These are phyloP conservation scores for Bullera alba DNA, from an alignment of 768 basidiomycete species.

Conservation along the genomic window DNA sequence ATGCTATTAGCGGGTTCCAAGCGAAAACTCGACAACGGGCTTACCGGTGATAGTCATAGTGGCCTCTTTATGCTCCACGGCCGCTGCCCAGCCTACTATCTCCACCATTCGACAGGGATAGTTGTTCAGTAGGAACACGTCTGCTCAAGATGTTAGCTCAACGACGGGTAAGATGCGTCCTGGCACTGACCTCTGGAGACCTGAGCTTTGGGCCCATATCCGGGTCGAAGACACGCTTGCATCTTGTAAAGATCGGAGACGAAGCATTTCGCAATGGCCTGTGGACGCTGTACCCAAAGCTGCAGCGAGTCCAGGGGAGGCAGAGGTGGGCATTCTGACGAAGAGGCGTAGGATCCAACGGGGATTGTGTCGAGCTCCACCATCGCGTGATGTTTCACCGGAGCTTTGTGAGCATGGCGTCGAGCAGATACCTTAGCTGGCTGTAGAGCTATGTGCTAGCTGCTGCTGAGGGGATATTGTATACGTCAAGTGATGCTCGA, in stretches of 20 bases:
- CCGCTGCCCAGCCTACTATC: constrained; percentile 36
- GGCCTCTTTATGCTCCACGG: constrained; percentile 31
- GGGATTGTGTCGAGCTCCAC: too few species aligned
- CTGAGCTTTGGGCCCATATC: neutral
- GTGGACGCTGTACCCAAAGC: constrained; percentile 31
- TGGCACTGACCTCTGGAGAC: neutral
- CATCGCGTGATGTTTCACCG: too few species aligned
- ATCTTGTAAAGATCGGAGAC: constrained; percentile 32
- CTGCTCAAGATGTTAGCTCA: constrained; percentile 7
- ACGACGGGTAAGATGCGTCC: neutral
- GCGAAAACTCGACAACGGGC: neutral
- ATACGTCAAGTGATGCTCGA: too few species aligned
- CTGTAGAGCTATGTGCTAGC: too few species aligned
- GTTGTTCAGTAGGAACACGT: constrained; percentile 30
- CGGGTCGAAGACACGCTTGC: constrained; percentile 2
- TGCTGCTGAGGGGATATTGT: too few species aligned
- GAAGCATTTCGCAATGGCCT: constrained; percentile 29
- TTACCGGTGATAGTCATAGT: constrained; percentile 22
- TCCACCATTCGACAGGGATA: constrained; percentile 35
- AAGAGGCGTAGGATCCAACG: too few species aligned
- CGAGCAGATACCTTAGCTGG: too few species aligned
- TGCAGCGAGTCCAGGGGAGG: constrained; percentile 13
- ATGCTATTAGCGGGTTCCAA: neutral
- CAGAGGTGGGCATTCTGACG: neutral
- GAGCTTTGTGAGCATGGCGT: too few species aligned